A percentile compares a stretch with the other conserved stretches of the same genome.
Evolutionary conservation across 2,329 filamentous ascomycete species (phyloP).

Genomic region (Pseudogymnoascus sp.): DNA sequence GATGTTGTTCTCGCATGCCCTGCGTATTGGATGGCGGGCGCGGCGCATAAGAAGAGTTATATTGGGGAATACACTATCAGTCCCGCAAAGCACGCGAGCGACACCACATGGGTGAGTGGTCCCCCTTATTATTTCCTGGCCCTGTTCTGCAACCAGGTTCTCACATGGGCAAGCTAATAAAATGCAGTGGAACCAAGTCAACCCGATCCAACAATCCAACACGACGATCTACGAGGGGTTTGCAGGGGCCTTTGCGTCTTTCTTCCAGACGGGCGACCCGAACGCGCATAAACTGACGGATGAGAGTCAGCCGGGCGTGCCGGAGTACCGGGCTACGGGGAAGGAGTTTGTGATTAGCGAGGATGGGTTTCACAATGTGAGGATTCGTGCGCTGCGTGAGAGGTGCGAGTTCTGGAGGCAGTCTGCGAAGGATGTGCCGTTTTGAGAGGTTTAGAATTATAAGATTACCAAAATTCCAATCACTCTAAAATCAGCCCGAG

Average conservation of each 20-base stretch:
- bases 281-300: conserved; percentile 49
- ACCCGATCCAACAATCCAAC: conserved; percentile 43
- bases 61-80: conserved; percentile 52
- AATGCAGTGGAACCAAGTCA: conserved; percentile 48
- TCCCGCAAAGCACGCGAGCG: conserved; percentile 51
- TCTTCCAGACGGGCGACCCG: conserved; percentile 51
- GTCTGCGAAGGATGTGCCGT: conserved; percentile 38
- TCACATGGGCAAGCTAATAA: not conserved
- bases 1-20: conserved; percentile 54
- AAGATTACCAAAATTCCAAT: not conserved
- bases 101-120: conserved; percentile 45
- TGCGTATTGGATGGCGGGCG: conserved; percentile 46
- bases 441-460: conserved; percentile 29
- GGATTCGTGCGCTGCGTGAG: conserved; percentile 33
- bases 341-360: conserved; percentile 44
- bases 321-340: conserved; percentile 27
- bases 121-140: not conserved
- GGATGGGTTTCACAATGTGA: conserved; percentile 37
- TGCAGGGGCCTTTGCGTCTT: conserved; percentile 51
- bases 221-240: conserved; percentile 49
- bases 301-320: conserved; percentile 36
- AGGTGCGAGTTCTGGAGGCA: conserved; percentile 48
- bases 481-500: not conserved
- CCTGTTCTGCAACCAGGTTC: not conserved
- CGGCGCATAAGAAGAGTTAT: conserved; percentile 40